phyloP scores from a whole-genome alignment of 225 moss, liverwort and hornwort species.

The Pseudisothecium myosuroides region DNA sequence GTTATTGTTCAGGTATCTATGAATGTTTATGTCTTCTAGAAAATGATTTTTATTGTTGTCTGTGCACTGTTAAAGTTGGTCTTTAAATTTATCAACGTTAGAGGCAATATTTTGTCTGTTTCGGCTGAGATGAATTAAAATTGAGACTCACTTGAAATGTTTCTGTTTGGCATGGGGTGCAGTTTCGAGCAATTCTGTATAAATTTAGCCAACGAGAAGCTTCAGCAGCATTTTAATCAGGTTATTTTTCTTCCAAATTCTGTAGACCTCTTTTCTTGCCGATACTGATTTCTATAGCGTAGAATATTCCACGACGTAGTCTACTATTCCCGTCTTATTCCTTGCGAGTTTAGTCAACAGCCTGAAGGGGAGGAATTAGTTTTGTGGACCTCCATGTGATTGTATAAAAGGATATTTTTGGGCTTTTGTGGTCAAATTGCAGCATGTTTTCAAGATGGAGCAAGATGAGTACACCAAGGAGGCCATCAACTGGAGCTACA shows the following conservation, averaged over 20 bases:
- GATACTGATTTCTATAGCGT: neutral
- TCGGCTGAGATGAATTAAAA: neutral
- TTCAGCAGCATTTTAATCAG: constrained; percentile 99
- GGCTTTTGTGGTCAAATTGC: neutral
- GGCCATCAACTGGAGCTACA: constrained; percentile 96
- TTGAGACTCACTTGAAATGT: neutral
- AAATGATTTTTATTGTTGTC: neutral
- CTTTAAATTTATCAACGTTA: neutral
- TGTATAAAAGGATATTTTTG: neutral
- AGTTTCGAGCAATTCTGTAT: constrained; percentile 99
- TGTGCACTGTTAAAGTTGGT: neutral
- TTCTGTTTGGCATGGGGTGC: neutral
- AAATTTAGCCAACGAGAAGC: constrained; percentile 99
- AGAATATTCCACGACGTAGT: neutral
- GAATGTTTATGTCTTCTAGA: neutral
- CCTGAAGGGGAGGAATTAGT: neutral
- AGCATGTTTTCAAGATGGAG: constrained; percentile 99
- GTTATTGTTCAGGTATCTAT: neutral
- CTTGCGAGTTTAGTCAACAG: neutral
- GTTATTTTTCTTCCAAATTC: constrained; percentile 9
- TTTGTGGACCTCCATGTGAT: neutral
- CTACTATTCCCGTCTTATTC: neutral
- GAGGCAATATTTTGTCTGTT: neutral
- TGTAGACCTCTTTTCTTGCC: neutral
- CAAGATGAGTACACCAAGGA: constrained; percentile 97